Conservation (phyloP, 805 yeast genomes). For the Metschnikowia vanudenii region DNA sequence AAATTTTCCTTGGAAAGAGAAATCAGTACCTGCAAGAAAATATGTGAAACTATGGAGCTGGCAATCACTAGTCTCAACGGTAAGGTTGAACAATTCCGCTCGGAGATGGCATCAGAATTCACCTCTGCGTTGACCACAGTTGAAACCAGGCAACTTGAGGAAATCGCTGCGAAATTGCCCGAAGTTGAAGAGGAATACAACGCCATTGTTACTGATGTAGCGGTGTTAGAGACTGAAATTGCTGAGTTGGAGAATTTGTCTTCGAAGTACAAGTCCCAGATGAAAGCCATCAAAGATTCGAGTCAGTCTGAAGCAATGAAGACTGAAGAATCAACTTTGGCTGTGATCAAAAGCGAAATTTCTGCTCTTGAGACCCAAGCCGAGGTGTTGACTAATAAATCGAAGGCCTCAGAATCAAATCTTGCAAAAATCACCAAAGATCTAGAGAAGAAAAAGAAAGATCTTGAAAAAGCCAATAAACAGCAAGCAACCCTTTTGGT, state of each 20-base stretch:
- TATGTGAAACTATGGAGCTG: constrained; percentile 32
- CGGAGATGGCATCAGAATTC: constrained; percentile 56
- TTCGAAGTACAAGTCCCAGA: constrained; percentile 11
- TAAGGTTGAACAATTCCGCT: constrained; percentile 42
- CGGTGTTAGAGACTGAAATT: constrained; percentile 47
- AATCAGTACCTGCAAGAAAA: constrained; percentile 28
- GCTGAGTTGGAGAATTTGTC: constrained; percentile 12
- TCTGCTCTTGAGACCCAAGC: constrained; percentile 23
- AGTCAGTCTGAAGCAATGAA: constrained; percentile 4
- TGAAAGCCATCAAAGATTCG: constrained; percentile 9
- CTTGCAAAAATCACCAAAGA: constrained; percentile 20
- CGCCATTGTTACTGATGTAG: constrained; percentile 36
- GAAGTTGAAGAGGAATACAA: constrained; percentile 41
- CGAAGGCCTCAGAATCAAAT: constrained; percentile 28
- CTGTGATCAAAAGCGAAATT: constrained; percentile 25
- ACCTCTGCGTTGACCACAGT: constrained; percentile 47
- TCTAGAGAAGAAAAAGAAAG: constrained; percentile 36
- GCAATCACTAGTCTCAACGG: constrained; percentile 13
- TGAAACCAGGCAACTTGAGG: constrained; percentile 46
- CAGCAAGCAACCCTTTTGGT: constrained; percentile 54
- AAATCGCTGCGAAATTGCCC: constrained; percentile 36
- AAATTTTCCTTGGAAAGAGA: constrained; percentile 46
- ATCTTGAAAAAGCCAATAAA: constrained; percentile 50
- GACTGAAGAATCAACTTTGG: constrained; percentile 25
- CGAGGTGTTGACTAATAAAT: constrained; percentile 26